Evolutionary conservation across 305 asterid species (phyloP).

Genomic region (Rubia tinctorum): DNA sequence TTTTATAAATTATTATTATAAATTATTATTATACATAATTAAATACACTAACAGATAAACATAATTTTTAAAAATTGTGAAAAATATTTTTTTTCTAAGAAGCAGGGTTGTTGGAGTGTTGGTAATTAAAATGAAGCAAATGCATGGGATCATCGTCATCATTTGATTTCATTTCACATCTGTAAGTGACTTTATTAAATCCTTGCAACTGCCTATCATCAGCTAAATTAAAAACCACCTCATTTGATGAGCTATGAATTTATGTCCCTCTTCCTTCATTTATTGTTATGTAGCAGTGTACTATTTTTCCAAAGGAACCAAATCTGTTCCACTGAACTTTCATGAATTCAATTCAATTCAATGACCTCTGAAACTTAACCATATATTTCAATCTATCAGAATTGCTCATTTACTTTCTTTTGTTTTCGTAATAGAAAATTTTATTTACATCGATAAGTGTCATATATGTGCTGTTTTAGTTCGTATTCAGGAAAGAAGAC

Average conservation of each 20-base stretch:
- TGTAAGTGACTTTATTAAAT: slow-evolving; percentile 24
- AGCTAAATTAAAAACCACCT: slow-evolving; percentile 27
- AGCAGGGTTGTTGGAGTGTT: neutral
- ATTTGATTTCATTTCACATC: neutral
- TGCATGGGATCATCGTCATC: slow-evolving; percentile 17
- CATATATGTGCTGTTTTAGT: too few relatives aligned
- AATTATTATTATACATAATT: too few relatives aligned
- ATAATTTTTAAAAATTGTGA: too few relatives aligned
- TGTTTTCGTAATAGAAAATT: neutral
- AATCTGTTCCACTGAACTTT: slow-evolving; percentile 12
- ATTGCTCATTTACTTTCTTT: neutral
- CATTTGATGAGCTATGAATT: slow-evolving; percentile 34
- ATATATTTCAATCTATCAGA: slow-evolving; percentile 5
- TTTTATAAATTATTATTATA: too few relatives aligned
- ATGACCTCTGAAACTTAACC: neutral
- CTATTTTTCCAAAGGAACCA: slow-evolving; percentile 13
- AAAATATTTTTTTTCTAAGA: neutral
- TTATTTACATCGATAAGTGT: too few relatives aligned
- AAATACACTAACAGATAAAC: too few relatives aligned
- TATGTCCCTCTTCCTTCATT: slow-evolving; percentile 4
- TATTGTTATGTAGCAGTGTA: neutral
- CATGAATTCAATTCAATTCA: slow-evolving; percentile 8
- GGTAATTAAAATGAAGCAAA: neutral
- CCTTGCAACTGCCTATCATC: slow-evolving; percentile 30
- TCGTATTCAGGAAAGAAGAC: too few relatives aligned